Conservation (phyloP, 306 rosid species). For the Pachyrhizus erosus region DNA sequence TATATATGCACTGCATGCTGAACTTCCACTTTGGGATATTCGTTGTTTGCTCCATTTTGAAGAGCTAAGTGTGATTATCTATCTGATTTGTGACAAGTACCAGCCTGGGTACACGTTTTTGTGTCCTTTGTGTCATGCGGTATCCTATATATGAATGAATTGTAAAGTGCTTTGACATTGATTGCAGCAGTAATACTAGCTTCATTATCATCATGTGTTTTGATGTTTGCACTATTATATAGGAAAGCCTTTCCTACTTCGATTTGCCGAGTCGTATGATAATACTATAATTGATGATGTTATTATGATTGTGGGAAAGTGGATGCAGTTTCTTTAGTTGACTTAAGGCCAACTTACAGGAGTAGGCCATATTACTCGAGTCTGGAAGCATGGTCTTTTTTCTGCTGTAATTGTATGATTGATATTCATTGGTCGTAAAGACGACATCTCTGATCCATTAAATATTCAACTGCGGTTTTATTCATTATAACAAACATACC, state of each 20-base stretch:
- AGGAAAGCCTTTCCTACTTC: neutral
- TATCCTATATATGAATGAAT: neutral
- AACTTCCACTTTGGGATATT: neutral
- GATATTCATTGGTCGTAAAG: neutral
- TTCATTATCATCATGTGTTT: neutral
- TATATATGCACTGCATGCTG: constrained; percentile 13
- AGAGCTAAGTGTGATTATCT: constrained; percentile 3
- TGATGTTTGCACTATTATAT: neutral
- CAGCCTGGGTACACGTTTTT: neutral
- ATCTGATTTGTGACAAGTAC: neutral
- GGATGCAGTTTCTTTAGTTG: constrained; percentile 2
- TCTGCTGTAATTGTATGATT: constrained; percentile 4
- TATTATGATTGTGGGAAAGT: neutral
- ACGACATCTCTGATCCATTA: neutral
- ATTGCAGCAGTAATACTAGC: neutral
- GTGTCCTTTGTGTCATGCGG: neutral
- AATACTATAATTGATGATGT: neutral
- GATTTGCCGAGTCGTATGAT: constrained; percentile 14
- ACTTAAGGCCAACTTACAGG: neutral
- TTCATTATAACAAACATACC: neutral
- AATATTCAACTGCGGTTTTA: neutral
- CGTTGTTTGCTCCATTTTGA: neutral
- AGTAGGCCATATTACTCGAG: neutral
- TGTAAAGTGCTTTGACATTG: neutral
- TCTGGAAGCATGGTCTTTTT: constrained; percentile 11